Percentiles rank a stretch among this genome's conserved stretches.
Conservation (phyloP, 2,329 filamentous ascomycete species). For the Fonsecaea pedrosoi region DNA sequence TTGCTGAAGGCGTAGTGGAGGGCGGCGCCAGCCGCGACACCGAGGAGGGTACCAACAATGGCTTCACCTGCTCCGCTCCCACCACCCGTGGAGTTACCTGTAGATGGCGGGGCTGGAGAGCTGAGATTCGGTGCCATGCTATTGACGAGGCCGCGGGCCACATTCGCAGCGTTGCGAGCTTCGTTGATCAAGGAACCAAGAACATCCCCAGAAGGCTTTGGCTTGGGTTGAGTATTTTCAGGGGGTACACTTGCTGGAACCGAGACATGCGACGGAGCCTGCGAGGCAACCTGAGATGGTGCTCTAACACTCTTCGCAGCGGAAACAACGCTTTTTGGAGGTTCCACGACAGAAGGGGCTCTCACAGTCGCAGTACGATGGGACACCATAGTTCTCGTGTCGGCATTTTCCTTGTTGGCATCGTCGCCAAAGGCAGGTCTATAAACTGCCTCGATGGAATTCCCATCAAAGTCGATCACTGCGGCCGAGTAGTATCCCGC, state of each 20-base stretch:
- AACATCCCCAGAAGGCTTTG: constrained; percentile 43
- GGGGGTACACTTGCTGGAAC: constrained; percentile 1
- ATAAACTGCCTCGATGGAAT: constrained; percentile 80
- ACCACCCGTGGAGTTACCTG: constrained; percentile 42
- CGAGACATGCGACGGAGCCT: constrained; percentile 7
- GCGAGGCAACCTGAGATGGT: constrained; percentile 14
- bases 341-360: constrained; percentile 23
- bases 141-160: constrained; percentile 38
- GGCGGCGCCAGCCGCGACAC: constrained; percentile 77
- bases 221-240: constrained; percentile 16
- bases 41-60: constrained; percentile 76
- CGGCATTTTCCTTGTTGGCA: constrained; percentile 45
- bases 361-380: constrained; percentile 22
- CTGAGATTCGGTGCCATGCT: constrained; percentile 33
- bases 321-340: constrained; percentile 26
- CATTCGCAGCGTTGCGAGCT: constrained; percentile 46
- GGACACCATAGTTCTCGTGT: constrained; percentile 36
- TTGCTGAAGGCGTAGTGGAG: constrained; percentile 76
- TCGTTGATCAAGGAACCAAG: constrained; percentile 48
- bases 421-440: constrained; percentile 67
- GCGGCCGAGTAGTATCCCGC: constrained; percentile 67
- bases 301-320: constrained; percentile 21
- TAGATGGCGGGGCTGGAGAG: constrained; percentile 30
- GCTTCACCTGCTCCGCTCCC: constrained; percentile 60
- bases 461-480: constrained; percentile 79